Conservation (phyloP, 495 filamentous ascomycete genomes). For the Tuber aestivum region DNA sequence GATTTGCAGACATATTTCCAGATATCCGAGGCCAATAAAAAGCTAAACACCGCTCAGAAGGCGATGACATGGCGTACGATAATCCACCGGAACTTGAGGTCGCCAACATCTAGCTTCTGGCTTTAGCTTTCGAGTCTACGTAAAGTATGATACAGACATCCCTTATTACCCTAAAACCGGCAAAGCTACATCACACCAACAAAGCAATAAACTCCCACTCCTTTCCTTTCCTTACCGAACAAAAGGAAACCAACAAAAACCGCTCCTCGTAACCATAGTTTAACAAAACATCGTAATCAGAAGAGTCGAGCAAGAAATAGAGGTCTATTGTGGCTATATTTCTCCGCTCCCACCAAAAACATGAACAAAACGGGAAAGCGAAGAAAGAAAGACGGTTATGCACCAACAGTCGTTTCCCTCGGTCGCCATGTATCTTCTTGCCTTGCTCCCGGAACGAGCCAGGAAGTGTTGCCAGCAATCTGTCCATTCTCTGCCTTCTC, state of each 20-base stretch:
- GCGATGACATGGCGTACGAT: not conserved
- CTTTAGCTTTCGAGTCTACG: not conserved
- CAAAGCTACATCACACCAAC: not conserved
- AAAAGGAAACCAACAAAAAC: not conserved
- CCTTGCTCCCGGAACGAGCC: slow-evolving; percentile 67
- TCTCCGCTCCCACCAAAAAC: not conserved
- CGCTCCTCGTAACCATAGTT: not conserved
- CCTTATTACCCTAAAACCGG: not conserved
- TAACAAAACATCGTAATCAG: not conserved
- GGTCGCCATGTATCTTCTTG: slow-evolving; percentile 75
- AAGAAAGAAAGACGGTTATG: slow-evolving; percentile 9
- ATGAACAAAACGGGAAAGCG: not conserved
- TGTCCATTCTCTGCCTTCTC: slow-evolving; percentile 54
- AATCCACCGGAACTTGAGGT: not conserved
- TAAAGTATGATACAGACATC: not conserved
- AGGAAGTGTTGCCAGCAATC: slow-evolving; percentile 44
- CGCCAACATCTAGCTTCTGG: not conserved
- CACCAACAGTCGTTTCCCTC: slow-evolving; percentile 46
- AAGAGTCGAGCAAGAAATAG: not conserved
- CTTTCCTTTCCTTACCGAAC: not conserved
- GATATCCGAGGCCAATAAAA: not conserved
- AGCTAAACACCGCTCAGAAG: not conserved
- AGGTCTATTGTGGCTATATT: not conserved
- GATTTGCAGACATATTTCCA: too few species aligned
- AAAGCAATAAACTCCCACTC: not conserved